Base-by-base conservation (phyloP, 495 filamentous ascomycete genomes). In the Apodospora peruviana region DNA sequence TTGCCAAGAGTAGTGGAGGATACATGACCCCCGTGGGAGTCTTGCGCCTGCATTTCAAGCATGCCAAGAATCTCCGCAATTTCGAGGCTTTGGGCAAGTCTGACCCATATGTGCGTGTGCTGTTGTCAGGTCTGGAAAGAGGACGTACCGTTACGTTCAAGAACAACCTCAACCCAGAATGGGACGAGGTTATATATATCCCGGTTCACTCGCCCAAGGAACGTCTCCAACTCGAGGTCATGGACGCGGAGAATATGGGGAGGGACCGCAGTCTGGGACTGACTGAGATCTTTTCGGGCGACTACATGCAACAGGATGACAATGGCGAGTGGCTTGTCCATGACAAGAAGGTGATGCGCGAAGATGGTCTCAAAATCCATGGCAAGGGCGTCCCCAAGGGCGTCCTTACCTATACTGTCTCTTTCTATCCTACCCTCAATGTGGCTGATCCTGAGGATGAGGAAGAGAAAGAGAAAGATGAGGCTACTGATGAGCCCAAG, bases 31-130 rank as follows among this genome's bases (percentile, higher is more conserved):
- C 93, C 2, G 86, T 97, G 45, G 93, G 93, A 61, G 90, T 97
- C 34, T 84, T 97, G 81, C 82, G 93, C 49, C 71, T 99, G 53
- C 90, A 99, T 62, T 95, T 97, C 73, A 83, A 86, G 70, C 81
- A 77, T 46, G 93, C 87, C 22, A 78, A 76, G 40, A 76, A 89
- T 45, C 78, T 99, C 18, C 88, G 90, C 39, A 99, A 99, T 64
- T 70, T 96, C 44, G 93, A 99, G 61, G 85, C 88, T 36, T 80
- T 99, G 70, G 94, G 93, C 67, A 96, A 96, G 69, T 96, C 91
- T 10, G 93, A 99, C 64, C 88, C 93, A 0, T 99, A 97, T 59
- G 88, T 80, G 20, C 84, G 91, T 16, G 85, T 96, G 8, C 71
- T 96, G 38, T 78, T 96, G 23, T 94, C 90, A 24, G 91, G 93